Evolutionary conservation across 768 basidiomycete genomes (phyloP).

Genomic region (Austroboletus eburneus): DNA sequence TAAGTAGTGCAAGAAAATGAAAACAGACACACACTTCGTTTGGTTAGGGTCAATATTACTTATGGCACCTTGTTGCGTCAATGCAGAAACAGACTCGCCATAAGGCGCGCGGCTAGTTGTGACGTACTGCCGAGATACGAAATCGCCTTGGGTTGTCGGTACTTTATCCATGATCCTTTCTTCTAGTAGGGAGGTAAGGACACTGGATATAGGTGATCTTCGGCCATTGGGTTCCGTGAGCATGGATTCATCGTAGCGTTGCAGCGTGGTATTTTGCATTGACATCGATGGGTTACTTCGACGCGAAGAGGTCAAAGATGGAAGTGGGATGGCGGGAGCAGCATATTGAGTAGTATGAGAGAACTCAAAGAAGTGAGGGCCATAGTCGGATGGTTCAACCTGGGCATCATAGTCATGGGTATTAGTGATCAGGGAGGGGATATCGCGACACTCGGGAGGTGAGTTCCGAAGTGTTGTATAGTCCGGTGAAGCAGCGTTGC

Average conservation of each 20-base stretch:
- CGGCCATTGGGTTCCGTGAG: constrained; percentile 5
- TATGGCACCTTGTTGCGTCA: constrained; percentile 1
- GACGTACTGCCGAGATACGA: constrained; percentile 1
- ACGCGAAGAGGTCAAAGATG: constrained; percentile 1
- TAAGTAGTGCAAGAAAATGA: neutral
- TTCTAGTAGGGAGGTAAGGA: constrained; percentile 9
- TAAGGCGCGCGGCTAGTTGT: neutral
- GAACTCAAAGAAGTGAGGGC: constrained; percentile 25
- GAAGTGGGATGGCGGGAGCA: constrained; percentile 18
- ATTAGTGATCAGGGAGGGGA: constrained; percentile 5
- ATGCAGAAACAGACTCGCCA: constrained; percentile 1
- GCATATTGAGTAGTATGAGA: constrained; percentile 27
- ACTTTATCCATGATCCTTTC: constrained; percentile 5
- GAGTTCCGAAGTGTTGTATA: constrained; percentile 11
- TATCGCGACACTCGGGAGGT: constrained; percentile 12
- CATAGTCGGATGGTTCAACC: constrained; percentile 7
- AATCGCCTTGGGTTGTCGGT: neutral
- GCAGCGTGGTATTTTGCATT: constrained; percentile 5
- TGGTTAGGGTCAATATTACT: constrained; percentile 3
- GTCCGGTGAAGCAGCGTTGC: constrained; percentile 9
- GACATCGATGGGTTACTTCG: constrained; percentile 5
- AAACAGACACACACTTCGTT: constrained; percentile 9
- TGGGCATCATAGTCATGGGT: constrained; percentile 11
- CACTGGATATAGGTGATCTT: constrained; percentile 9
- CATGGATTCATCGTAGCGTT: constrained; percentile 10